A percentile compares a stretch with the other conserved stretches of the same genome.
Conservation (phyloP, 2,329 filamentous ascomycete genomes). For the Thermochaetoides dissita region DNA sequence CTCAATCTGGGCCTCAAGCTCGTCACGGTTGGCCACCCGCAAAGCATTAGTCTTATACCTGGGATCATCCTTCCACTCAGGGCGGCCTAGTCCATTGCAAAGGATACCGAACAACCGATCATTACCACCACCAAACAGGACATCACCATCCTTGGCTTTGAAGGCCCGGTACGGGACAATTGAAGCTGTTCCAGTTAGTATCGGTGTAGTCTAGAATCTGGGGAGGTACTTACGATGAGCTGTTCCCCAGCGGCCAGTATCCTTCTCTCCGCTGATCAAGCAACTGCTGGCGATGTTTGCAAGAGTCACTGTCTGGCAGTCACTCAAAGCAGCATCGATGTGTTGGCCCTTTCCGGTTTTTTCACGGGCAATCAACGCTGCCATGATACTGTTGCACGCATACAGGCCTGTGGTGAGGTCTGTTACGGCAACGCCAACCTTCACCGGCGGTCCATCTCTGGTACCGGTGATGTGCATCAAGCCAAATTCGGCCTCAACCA, state of each 20-base stretch:
- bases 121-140: conserved; percentile 61
- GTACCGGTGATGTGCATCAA: conserved; percentile 96
- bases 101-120: conserved; percentile 54
- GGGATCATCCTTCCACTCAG: conserved; percentile 46
- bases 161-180: conserved; percentile 93
- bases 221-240: conserved; percentile 59
- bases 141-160: conserved; percentile 54
- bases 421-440: conserved; percentile 93
- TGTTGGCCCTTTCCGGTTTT: conserved; percentile 74
- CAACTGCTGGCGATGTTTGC: conserved; percentile 92
- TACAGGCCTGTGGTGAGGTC: conserved; percentile 92
- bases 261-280: conserved; percentile 73
- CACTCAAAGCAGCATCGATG: conserved; percentile 79
- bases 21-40: conserved; percentile 55
- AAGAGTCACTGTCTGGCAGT: conserved; percentile 87
- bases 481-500: conserved; percentile 97
- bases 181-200: conserved; percentile 47
- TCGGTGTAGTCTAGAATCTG: too few relatives aligned
- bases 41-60: conserved; percentile 48
- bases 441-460: conserved; percentile 79
- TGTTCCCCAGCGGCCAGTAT: conserved; percentile 86
- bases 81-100: conserved; percentile 42
- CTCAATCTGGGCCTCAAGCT: conserved; percentile 70
- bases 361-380: conserved; percentile 63
- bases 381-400: conserved; percentile 90